Conservation (phyloP, 2,329 filamentous ascomycete genomes). For the Monosporascus cannonballus region DNA sequence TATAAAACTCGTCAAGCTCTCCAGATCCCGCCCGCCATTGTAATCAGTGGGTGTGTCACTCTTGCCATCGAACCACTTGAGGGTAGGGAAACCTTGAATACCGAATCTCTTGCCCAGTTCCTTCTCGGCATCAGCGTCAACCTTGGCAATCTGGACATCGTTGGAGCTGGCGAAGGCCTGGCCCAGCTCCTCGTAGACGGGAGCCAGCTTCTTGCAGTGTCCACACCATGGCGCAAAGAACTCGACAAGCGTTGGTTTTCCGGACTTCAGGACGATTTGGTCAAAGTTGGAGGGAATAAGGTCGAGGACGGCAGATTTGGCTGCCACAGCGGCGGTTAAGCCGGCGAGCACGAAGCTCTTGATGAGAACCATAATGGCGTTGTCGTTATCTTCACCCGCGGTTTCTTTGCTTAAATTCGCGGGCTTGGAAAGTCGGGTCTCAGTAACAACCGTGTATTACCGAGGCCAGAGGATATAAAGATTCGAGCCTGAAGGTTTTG, state of each 20-base stretch:
- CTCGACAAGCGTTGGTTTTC: slow-evolving; percentile 92
- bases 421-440: too few species aligned
- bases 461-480: too few species aligned
- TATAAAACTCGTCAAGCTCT: slow-evolving; percentile 76
- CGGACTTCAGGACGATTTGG: slow-evolving; percentile 77
- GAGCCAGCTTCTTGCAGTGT: slow-evolving; percentile 97
- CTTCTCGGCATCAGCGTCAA: slow-evolving; percentile 88
- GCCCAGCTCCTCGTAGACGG: slow-evolving; percentile 88
- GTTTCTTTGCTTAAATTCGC: slow-evolving; percentile 2
- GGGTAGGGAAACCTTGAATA: slow-evolving; percentile 89
- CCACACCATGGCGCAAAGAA: slow-evolving; percentile 99
- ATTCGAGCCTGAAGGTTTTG: too few species aligned
- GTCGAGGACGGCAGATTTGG: slow-evolving; percentile 81
- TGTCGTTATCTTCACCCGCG: slow-evolving; percentile 7
- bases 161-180: slow-evolving; percentile 64
- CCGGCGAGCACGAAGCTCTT: slow-evolving; percentile 55
- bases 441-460: too few species aligned
- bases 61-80: slow-evolving; percentile 98
- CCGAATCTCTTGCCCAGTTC: slow-evolving; percentile 78
- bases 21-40: slow-evolving; percentile 78
- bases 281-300: slow-evolving; percentile 90
- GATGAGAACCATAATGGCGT: slow-evolving; percentile 46
- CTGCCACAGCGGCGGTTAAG: slow-evolving; percentile 50
- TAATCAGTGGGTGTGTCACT: slow-evolving; percentile 81
- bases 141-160: slow-evolving; percentile 82